Evolutionary conservation across 257 asterid genomes (phyloP).

Genomic region (Gardenia jasminoides): DNA sequence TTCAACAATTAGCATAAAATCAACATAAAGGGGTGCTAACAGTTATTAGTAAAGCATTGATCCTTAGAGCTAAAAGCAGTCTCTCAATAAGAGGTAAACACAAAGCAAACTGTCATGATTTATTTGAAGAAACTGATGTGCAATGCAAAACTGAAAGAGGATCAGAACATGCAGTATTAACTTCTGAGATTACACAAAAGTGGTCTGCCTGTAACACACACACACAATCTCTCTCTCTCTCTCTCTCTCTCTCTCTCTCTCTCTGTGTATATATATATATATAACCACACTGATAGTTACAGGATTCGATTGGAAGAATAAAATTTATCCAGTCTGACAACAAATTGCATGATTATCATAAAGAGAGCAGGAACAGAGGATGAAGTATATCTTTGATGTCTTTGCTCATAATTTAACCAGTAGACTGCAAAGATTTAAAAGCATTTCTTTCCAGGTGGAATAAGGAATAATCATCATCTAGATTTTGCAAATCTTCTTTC

Average conservation of each 20-base stretch:
- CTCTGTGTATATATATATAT: not conserved
- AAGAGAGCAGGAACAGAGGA: not conserved
- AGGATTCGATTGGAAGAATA: not conserved
- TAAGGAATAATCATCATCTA: not conserved
- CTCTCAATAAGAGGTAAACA: not conserved
- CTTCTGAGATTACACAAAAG: not conserved
- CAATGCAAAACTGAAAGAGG: not conserved
- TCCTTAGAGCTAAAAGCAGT: not conserved
- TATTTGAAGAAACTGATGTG: not conserved
- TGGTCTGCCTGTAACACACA: not conserved
- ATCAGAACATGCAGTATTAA: not conserved
- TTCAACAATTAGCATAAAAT: not conserved
- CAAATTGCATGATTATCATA: not conserved
- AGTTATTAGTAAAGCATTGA: not conserved
- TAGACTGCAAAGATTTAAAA: not conserved
- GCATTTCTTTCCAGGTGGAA: not conserved
- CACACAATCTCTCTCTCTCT: too few relatives aligned
- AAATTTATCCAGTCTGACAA: not conserved
- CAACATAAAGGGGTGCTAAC: not conserved
- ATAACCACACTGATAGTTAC: not conserved
- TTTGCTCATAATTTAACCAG: not conserved
- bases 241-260: too few relatives aligned
- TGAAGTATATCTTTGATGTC: not conserved
- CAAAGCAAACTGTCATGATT: not conserved
- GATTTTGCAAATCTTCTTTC: not conserved